phyloP scores from a whole-genome alignment of 331 rosid species.

The Quercus phellos region DNA sequence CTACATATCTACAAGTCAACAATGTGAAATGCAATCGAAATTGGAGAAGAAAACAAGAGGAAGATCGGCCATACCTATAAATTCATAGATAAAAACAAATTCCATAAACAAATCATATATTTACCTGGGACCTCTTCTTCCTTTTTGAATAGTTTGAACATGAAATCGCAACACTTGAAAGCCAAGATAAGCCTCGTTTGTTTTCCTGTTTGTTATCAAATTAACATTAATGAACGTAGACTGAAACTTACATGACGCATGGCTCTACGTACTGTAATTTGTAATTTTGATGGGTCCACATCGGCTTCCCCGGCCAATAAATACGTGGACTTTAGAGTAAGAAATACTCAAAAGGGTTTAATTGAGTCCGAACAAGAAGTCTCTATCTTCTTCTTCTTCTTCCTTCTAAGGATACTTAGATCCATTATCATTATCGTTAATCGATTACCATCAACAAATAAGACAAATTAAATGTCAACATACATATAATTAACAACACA shows the following conservation, averaged over 20 bases:
- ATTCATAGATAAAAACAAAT: neutral
- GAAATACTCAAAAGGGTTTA: neutral
- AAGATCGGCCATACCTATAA: too few species aligned
- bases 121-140: neutral
- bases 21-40: neutral
- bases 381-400: neutral
- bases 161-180: neutral
- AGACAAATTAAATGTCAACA: neutral
- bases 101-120: neutral
- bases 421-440: too few species aligned
- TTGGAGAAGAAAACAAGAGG: neutral
- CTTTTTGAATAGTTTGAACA: neutral
- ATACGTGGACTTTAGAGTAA: neutral
- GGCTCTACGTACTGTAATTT: neutral
- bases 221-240: neutral
- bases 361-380: neutral
- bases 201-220: neutral
- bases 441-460: neutral
- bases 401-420: neutral
- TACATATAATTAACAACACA: neutral
- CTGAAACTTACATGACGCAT: neutral
- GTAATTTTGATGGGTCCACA: neutral
- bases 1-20: neutral
- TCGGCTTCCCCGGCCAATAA: conserved; percentile 6
- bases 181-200: neutral